A percentile compares a stretch with the other conserved stretches of the same genome.
These are phyloP conservation scores for Camellia lanceoleosa DNA, from an alignment of 148 eudicot genomes.

Conservation along the genomic window DNA sequence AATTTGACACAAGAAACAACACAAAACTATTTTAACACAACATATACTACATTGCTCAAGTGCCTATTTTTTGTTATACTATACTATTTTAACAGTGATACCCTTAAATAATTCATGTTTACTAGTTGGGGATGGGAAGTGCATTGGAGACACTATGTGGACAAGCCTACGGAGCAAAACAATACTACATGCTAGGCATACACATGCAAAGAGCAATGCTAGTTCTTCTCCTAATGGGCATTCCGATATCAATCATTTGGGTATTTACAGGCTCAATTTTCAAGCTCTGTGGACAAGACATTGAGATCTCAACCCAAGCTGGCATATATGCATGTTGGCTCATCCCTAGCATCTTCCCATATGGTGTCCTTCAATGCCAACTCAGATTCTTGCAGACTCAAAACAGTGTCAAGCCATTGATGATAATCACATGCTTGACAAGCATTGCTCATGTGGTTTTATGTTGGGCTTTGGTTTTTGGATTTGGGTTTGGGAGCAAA, in stretches of 20 bases:
- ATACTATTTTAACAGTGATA: no score
- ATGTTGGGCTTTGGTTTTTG: conserved; percentile 30
- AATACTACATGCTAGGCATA: conserved; percentile 37
- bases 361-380: conserved; percentile 32
- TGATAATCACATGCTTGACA: conserved; percentile 22
- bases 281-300: conserved; percentile 28
- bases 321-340: conserved; percentile 34
- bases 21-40: no score
- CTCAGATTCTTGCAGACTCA: conserved; percentile 38
- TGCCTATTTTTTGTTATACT: no score
- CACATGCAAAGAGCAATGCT: conserved; percentile 40
- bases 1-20: no score
- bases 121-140: conserved; percentile 45
- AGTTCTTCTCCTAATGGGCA: conserved; percentile 20
- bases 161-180: conserved; percentile 44
- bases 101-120: not conserved
- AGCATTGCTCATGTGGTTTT: conserved; percentile 8
- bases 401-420: conserved; percentile 36
- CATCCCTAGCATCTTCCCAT: conserved; percentile 38
- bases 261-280: conserved; percentile 22
- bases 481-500: conserved; percentile 25
- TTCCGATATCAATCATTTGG: conserved; percentile 34
- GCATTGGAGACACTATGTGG: conserved; percentile 45
- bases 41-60: no score
- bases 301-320: conserved; percentile 29